Evolutionary conservation across 169 alveolate genomes (phyloP).

Genomic region (Cryptosporidium parvum): DNA sequence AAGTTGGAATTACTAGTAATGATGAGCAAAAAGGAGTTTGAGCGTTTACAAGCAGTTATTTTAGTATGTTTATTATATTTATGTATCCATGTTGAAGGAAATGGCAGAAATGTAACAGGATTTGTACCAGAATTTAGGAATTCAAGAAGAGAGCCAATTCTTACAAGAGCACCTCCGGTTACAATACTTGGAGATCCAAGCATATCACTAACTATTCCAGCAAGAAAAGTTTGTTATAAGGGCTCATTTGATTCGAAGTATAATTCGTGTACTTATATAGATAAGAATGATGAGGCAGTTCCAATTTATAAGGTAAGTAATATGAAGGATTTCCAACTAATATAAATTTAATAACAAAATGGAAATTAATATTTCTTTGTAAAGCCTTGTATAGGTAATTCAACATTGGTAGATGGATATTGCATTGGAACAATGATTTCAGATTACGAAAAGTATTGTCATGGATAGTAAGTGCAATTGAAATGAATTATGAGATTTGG

Average conservation of each 20-base stretch:
- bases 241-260: conserved; percentile 60
- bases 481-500: neutral
- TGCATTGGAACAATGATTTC: conserved; percentile 75
- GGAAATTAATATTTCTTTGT: neutral
- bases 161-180: conserved; percentile 61
- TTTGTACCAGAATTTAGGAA: neutral
- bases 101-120: neutral
- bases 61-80: neutral
- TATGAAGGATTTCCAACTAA: neutral
- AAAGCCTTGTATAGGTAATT: conserved; percentile 70
- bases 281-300: conserved; percentile 65
- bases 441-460: conserved; percentile 71
- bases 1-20: neutral
- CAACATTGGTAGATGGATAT: conserved; percentile 68
- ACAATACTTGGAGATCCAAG: conserved; percentile 59
- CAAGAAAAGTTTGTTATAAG: conserved; percentile 69
- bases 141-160: conserved; percentile 14
- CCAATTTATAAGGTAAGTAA: conserved; percentile 63
- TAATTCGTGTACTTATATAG: conserved; percentile 67
- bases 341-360: neutral
- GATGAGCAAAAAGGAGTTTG: neutral
- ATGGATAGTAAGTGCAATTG: conserved; percentile 36
- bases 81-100: neutral
- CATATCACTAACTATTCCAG: conserved; percentile 46
- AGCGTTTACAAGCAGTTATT: neutral